Evolutionary conservation across 169 alveolate species (phyloP).

Genomic region (Plasmodium berghei): DNA sequence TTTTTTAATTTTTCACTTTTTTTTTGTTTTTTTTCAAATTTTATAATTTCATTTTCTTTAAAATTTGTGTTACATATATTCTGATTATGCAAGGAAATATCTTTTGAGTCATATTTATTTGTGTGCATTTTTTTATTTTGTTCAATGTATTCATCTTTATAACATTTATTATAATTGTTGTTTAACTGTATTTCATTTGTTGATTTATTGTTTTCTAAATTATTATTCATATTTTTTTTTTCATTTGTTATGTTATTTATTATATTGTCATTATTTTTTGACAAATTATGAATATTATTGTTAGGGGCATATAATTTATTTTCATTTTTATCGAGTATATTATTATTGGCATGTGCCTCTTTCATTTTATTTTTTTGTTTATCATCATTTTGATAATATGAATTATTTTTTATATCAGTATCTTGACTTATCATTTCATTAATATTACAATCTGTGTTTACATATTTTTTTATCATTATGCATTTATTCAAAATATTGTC

Average conservation of each 20-base stretch:
- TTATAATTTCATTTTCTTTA: slow-evolving; percentile 29
- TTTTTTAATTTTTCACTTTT: slow-evolving; percentile 45
- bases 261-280: background rate
- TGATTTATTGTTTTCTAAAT: background rate
- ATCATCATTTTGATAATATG: background rate
- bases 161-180: background rate
- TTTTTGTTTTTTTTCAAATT: slow-evolving; percentile 66
- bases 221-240: too few species aligned
- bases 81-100: background rate
- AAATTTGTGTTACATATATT: background rate
- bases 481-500: background rate
- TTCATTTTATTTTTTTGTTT: background rate
- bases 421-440: slow-evolving; percentile 5
- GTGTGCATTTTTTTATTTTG: background rate
- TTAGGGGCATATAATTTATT: background rate
- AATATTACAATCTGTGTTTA: background rate
- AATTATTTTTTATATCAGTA: background rate
- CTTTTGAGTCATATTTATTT: background rate
- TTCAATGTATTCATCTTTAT: background rate
- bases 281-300: background rate
- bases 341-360: background rate
- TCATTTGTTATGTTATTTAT: background rate
- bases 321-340: background rate
- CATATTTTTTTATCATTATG: slow-evolving; percentile 1
- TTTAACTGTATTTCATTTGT: background rate